These are phyloP conservation scores for Takakia lepidozioides DNA, from an alignment of 225 moss, liverwort and hornwort species.

Conservation along the genomic window DNA sequence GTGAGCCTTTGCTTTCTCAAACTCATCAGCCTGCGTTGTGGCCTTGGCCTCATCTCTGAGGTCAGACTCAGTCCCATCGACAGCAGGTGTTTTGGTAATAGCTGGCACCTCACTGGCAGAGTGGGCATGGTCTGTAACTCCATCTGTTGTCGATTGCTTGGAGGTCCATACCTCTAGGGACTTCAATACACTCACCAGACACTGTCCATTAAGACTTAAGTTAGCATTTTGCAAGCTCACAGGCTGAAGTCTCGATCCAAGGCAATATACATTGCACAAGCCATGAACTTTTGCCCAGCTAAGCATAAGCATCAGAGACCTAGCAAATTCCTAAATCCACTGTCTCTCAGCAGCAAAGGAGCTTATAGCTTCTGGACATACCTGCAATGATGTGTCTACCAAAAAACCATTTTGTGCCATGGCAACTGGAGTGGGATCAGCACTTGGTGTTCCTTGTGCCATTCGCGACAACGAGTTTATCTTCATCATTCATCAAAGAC, in stretches of 20 bases:
- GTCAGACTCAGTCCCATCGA: constrained; percentile 50
- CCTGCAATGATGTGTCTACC: constrained; percentile 81
- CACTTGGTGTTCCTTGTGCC: constrained; percentile 72
- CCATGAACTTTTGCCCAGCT: too few species aligned
- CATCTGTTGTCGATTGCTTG: constrained; percentile 20
- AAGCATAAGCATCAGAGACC: too few species aligned
- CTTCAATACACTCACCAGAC: constrained; percentile 84
- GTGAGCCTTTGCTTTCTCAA: constrained; percentile 93
- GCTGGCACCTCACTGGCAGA: constrained; percentile 20
- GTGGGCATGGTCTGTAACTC: constrained; percentile 21
- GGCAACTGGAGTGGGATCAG: constrained; percentile 55
- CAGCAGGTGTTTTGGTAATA: constrained; percentile 2
- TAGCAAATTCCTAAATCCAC: not conserved
- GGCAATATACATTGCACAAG: too few species aligned
- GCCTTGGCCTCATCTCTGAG: constrained; percentile 63
- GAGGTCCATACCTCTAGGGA: constrained; percentile 81
- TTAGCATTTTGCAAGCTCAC: too few species aligned
- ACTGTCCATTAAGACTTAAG: constrained; percentile 39
- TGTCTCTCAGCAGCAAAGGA: not conserved
- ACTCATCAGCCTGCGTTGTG: constrained; percentile 81
- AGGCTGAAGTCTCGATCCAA: too few species aligned
- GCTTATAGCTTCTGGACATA: constrained; percentile 17
- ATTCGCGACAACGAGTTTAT: constrained; percentile 90
- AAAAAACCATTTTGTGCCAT: constrained; percentile 50
- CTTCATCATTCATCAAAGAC: constrained; percentile 20